These are phyloP conservation scores for Rhizoctonia solani DNA, from an alignment of 1,284 basidiomycete species.

Conservation along the genomic window DNA sequence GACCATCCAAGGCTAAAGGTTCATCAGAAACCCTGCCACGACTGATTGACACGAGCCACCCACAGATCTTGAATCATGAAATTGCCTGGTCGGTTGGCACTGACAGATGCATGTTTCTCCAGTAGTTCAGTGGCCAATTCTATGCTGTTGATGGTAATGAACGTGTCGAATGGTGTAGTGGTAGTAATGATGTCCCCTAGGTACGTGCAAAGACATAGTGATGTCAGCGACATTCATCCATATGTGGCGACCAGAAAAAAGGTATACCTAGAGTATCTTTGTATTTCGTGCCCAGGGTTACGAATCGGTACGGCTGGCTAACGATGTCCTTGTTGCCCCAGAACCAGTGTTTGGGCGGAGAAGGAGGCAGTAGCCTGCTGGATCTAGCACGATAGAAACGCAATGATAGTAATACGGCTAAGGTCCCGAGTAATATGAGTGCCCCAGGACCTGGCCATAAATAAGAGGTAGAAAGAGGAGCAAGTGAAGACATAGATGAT, in stretches of 20 bases:
- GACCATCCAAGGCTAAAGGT: neutral
- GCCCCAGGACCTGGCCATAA: no score
- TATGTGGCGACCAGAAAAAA: no score
- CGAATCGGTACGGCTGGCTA: neutral
- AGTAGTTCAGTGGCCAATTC: conserved; percentile 2
- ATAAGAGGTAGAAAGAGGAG: no score
- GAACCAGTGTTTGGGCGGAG: conserved; percentile 8
- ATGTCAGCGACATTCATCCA: neutral
- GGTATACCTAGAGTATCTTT: neutral
- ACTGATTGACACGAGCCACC: neutral
- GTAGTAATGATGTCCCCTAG: conserved; percentile 9
- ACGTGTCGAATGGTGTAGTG: neutral
- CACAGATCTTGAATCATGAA: neutral
- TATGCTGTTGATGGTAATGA: neutral
- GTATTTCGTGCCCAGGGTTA: neutral
- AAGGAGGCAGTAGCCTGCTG: neutral
- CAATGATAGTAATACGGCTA: no score
- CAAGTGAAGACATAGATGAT: no score
- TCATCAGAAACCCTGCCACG: neutral
- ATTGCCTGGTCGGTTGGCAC: neutral
- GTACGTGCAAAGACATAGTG: neutral
- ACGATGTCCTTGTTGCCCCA: conserved; percentile 5
- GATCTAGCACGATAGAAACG: neutral
- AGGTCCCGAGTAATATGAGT: no score
- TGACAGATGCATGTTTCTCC: conserved; percentile 1